Evolutionary conservation across 768 basidiomycete genomes (phyloP), one percentile per base, ranked within the genome.

Genomic region (Epithele typhae): DNA sequence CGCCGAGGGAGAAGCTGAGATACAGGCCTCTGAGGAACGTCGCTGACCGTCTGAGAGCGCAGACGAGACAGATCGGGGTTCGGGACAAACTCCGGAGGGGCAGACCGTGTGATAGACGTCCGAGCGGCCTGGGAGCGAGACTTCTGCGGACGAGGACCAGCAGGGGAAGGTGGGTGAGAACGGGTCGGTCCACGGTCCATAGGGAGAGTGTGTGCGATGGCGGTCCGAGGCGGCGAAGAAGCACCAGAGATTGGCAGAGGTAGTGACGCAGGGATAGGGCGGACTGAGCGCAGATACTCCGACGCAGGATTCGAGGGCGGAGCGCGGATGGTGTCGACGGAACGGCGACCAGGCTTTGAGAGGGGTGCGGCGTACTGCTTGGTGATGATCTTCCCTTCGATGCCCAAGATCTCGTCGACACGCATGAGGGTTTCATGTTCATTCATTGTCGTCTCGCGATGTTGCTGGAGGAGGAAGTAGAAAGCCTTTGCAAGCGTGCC

Each of bases 401-500:
- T 54, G 46, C 53, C 59, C 12, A 59, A 43, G 10, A 61, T 51
- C 25, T 62, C 63, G 47, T 68, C 66, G 9, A 59, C 38, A 39
- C 70, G 64, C 48, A 69, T 64, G 43, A 74, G 65, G 41, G 69
- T 74, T n/a, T 72, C 75, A 57, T 77, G 72, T 37, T 79, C 75
- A 57, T 78, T 70, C 56, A 81, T 67, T 1, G 69, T 69, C 45
- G 78, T 79, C 56, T 90, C 83, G 48, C 87, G 79, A 58, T 91
- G 87, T 63, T 78, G 78, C 33, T 78, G 71, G 17, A 95, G 76
- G 30, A 95, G 76, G 60, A 85, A 91, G 61, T 93, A 95, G 64
- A 93, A 92, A 0, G 87, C 88, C 62, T 94, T 94, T 9, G 89
- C 86, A 49, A 89, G 77, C 8, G 79, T 77, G 11, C 86, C 87